Evolutionary conservation across 352 stramenopile genomes (phyloP).

Genomic region (Phytophthora sojae): DNA sequence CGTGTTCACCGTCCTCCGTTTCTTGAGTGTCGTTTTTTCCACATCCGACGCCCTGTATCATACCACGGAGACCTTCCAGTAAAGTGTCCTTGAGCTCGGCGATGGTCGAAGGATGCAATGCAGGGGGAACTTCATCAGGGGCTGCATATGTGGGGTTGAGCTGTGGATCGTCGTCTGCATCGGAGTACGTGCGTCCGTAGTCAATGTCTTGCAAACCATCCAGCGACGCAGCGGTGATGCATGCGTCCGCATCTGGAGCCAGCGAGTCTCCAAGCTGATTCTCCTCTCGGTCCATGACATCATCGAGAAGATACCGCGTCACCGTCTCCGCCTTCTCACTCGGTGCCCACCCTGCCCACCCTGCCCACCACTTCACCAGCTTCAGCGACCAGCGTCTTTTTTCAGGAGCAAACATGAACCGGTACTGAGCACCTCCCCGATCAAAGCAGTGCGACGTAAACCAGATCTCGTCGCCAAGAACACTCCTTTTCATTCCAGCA

Average conservation of each 20-base stretch:
- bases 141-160: no score
- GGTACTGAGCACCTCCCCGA: slow-evolving; percentile 25
- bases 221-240: neutral
- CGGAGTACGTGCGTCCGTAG: neutral
- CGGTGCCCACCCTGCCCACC: slow-evolving; percentile 22
- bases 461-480: slow-evolving; percentile 11
- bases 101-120: neutral
- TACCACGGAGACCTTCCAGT: neutral
- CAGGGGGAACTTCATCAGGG: no score
- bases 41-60: neutral
- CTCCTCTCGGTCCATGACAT: neutral
- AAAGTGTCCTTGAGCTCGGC: neutral
- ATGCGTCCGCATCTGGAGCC: neutral
- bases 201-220: neutral
- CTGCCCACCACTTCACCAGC: slow-evolving; percentile 32
- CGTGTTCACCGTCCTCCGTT: no score
- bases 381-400: slow-evolving; percentile 26
- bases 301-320: neutral
- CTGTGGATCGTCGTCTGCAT: neutral
- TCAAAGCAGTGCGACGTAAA: slow-evolving; percentile 18
- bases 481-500: slow-evolving; percentile 1
- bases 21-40: no score
- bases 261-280: neutral
- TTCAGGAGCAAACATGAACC: slow-evolving; percentile 35
- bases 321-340: slow-evolving; percentile 12